Conservation (phyloP, 2,329 filamentous ascomycete genomes). For the Cladophialophora bantiana region DNA sequence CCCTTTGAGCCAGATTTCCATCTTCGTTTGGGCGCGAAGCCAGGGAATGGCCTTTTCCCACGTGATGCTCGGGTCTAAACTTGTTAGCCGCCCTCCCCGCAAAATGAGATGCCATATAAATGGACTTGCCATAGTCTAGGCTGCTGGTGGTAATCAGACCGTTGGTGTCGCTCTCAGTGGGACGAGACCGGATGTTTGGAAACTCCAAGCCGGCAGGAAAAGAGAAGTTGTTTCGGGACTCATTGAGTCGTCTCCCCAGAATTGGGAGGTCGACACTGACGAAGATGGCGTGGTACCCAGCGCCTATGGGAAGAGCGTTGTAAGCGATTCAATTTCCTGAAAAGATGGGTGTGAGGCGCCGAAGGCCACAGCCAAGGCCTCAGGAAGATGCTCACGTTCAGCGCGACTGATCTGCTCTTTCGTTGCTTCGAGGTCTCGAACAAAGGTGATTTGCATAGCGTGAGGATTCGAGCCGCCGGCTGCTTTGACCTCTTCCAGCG, state of each 20-base stretch:
- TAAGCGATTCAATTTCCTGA: neutral
- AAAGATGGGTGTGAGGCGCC: too few species aligned
- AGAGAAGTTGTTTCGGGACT: slow-evolving; percentile 60
- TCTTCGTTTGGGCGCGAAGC: slow-evolving; percentile 49
- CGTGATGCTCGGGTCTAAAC: slow-evolving; percentile 44
- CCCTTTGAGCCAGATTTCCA: slow-evolving; percentile 34
- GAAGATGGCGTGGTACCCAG: slow-evolving; percentile 58
- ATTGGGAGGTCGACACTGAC: slow-evolving; percentile 60
- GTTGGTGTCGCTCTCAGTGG: neutral
- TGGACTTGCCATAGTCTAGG: too few species aligned
- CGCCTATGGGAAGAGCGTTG: slow-evolving; percentile 48
- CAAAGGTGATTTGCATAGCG: slow-evolving; percentile 9
- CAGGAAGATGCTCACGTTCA: too few species aligned
- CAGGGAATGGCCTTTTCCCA: slow-evolving; percentile 61
- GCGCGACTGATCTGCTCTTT: too few species aligned
- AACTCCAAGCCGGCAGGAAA: slow-evolving; percentile 32
- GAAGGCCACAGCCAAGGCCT: too few species aligned
- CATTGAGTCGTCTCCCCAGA: slow-evolving; percentile 58
- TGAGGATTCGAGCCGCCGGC: slow-evolving; percentile 34
- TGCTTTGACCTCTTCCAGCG: slow-evolving; percentile 57
- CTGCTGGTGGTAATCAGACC: too few species aligned
- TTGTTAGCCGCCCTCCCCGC: slow-evolving; percentile 12
- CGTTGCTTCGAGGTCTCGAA: too few species aligned
- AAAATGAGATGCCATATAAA: too few species aligned
- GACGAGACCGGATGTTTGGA: slow-evolving; percentile 25